Base-by-base conservation (phyloP, 805 yeast genomes). In the Zygoascus bituminiphila region DNA sequence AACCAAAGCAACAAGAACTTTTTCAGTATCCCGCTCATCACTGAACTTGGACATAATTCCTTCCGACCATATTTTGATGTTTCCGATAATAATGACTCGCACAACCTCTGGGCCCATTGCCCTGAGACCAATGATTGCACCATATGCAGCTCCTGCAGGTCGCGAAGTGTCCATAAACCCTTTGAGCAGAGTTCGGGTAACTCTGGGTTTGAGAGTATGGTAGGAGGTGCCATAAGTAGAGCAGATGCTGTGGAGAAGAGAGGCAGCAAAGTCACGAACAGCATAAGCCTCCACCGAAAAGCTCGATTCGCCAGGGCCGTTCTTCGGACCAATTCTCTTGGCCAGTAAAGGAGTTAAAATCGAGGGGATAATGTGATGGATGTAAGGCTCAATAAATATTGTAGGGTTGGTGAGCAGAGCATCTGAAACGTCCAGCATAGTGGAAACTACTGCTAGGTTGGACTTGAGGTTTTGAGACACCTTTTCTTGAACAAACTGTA, bases 331-430 rank as follows among this genome's bases (percentile, higher is more conserved):
- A n/a, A 91, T 76, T 52, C 86, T 78, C 60, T 88, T 88, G 1
- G 98, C 97, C 44, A 93, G 74, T 40, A 93, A 73, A 19, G 91
- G 73, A 0, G 99, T 93, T 55, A 93, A 73, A 29, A 93, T 82
- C 52, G 96, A 87, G n/a, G 99, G 98, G 86, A 93, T 88, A 57
- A 93, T 70, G 0, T 96, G 91, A 68, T 94, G 98, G 42, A 93
- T 88, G 61, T 91, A 91, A 9, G 98, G 98, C 56, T 91, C 97
- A 51, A 91, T 73, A 58, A 88, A 91, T 36, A 93, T 80, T 19
- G 95, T 82, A 47, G 80, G 80, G 66, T 93, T 93, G 39, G 83
- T 79, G 44, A 88, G 73, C 25, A 93, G 72, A 0, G 98, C 88
- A 51, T 87, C 84, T 10, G 91, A 79, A 53, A 88, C 88, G 63